Evolutionary conservation across 176 grass and related monocot species (phyloP), one percentile per base, ranked within the genome.

Genomic region (Dendrocalamus sinicus): DNA sequence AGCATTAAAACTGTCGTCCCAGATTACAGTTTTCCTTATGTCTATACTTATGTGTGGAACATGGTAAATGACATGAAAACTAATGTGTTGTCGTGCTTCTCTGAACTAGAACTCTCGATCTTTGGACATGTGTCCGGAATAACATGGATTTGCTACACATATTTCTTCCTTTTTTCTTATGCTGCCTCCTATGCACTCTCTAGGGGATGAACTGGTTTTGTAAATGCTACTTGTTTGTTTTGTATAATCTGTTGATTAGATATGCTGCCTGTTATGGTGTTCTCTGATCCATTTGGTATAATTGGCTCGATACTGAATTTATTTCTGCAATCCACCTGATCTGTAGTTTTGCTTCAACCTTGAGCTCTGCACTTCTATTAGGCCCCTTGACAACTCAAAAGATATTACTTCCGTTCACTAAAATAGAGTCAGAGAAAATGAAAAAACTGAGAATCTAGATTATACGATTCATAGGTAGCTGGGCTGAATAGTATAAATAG

Each of bases 241-340:
- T 58, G 7, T 70, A 24, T 7, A 58, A 72, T 1, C 23, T 59
- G 6, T 77, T 11, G 41, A 35, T n/a, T 35, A 50, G 40, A 61
- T 23, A 45, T 23, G 30, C 1, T 50, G 23, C 23, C 32, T 77
- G 16, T 69, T 47, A 39, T 45, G 37, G 19, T 39, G 32, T 51
- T 32, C 8, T 68, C 72, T 89, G 61, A 9, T 50, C 41, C 40
- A 81, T 74, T 81, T 43, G 68, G 22, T 84, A 3, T 68, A 57
- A 67, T 65, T 66, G 26, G 22, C 69, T 50, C 1, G n/a, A 75
- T 28, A 32, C 20, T 81, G 19, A 37, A 88, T 82, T 76, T 58
- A 37, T 73, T 81, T 81, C 23, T 45, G 43, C 16, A 32, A 11
- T 35, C 19, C 46, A 74, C 22, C 37, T 47, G 37, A 48, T 44